These are phyloP conservation scores for Cytospora piceicola DNA, from an alignment of 2,329 filamentous ascomycete species.

Conservation along the genomic window DNA sequence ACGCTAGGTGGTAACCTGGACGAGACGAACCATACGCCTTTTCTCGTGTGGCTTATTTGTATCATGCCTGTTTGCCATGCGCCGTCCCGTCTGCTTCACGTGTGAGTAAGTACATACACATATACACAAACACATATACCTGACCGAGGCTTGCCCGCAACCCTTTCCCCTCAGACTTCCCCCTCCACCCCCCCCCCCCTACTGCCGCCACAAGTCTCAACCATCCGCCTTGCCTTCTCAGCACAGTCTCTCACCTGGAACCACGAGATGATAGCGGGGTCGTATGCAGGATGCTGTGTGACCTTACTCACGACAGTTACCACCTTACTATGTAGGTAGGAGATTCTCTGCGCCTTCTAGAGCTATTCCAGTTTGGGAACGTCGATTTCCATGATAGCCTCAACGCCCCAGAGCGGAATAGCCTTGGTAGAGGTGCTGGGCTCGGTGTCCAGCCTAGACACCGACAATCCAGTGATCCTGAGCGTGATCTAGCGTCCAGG, in stretches of 20 bases:
- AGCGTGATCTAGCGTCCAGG: background rate
- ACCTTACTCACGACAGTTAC: background rate
- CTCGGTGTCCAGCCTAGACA: background rate
- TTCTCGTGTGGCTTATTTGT: background rate
- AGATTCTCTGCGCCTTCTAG: background rate
- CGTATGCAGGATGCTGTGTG: background rate
- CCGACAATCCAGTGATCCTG: background rate
- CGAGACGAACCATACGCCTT: background rate
- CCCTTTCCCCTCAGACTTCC: background rate
- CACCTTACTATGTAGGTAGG: background rate
- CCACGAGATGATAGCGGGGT: background rate
- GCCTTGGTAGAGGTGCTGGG: background rate
- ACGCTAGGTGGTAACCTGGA: background rate
- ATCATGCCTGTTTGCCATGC: background rate
- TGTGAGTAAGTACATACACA: background rate
- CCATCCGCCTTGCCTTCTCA: background rate
- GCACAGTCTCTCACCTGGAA: background rate
- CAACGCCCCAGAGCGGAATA: background rate
- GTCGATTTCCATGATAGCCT: background rate
- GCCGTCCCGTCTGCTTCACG: background rate
- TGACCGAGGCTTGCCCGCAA: background rate
- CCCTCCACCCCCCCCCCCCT: background rate
- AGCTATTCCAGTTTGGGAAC: background rate
- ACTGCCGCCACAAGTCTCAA: background rate
- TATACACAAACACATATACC: background rate